Evolutionary conservation across 352 stramenopile species (phyloP).

Genomic region (Globisporangium spinosum): DNA sequence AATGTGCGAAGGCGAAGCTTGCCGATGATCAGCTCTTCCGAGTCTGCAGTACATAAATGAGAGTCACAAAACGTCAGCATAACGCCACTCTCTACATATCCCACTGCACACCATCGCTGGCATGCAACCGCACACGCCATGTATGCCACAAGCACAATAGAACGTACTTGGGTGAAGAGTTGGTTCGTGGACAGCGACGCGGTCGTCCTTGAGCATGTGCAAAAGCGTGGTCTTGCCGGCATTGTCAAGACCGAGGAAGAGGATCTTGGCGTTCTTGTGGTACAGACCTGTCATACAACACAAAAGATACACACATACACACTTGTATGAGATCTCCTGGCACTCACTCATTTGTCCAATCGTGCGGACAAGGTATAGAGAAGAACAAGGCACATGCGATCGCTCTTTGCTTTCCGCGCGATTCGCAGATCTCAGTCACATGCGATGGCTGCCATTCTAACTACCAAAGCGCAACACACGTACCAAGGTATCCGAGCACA

Average conservation of each 20-base stretch:
- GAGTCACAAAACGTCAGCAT: neutral
- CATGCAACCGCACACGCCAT: neutral
- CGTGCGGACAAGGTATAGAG: neutral
- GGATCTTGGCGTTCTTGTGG: slow-evolving; percentile 99
- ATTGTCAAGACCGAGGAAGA: slow-evolving; percentile 99
- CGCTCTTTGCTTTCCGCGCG: neutral
- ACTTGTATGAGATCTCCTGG: neutral
- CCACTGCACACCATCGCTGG: neutral
- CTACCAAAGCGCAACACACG: slow-evolving; percentile 25
- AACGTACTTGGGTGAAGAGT: slow-evolving; percentile 93
- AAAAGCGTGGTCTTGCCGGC: slow-evolving; percentile 99
- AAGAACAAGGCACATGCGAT: neutral
- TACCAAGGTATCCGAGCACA: slow-evolving; percentile 91
- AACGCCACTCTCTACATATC: neutral
- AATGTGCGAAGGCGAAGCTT: slow-evolving; percentile 99
- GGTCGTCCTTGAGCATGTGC: slow-evolving; percentile 99
- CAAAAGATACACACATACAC: neutral
- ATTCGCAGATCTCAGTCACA: neutral
- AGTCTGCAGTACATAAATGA: slow-evolving; percentile 45
- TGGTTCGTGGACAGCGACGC: slow-evolving; percentile 94
- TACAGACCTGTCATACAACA: slow-evolving; percentile 91
- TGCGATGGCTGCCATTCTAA: no score
- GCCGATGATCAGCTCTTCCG: slow-evolving; percentile 91
- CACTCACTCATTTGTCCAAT: neutral
- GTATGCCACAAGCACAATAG: neutral